Base-by-base conservation (phyloP, 2,329 filamentous ascomycete genomes). In the Teratosphaeria nubilosa region DNA sequence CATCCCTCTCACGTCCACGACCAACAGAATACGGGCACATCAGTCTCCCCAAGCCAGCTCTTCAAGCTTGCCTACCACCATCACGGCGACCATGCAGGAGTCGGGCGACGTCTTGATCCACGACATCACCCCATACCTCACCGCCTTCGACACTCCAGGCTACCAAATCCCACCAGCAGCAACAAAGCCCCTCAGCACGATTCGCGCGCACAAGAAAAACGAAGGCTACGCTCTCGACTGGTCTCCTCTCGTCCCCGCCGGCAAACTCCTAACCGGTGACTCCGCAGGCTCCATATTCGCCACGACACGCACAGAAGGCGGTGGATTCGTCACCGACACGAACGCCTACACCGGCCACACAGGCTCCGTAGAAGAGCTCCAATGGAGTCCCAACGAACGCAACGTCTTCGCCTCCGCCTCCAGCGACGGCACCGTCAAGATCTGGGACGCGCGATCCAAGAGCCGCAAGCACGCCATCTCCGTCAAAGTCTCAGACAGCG, bases 141-240 rank as follows among this genome's bases (percentile, higher is more conserved):
- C 85, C 58, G 88, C 90, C 55, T 96, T 99, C 73, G 92, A 97
- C 72, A 88, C 83, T 59, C 94, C 94, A 1, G 92, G 94, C 60
- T 87, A 86, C 50, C 79, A 85, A 63, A 83, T 97, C 64, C 85
- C 88, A 6, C 80, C 90, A 1, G 85, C 88, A 68, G 89, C 95
- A 71, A 92, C 91, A 73, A 95, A 95, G 76, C 91, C 94, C 34
- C 76, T 95, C 55, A 88, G 83, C 64, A 96, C 90, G 2, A 85
- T 99, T 66, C 84, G 88, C 66, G 90, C 92, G 66, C 94, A 99
- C 82, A 92, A 91, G 76, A 78, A 85, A 13, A 73, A 72, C 60
- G 94, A 99, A 78, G 94, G 94, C 54, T 99, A 97, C 73, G 94
- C 90, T 0, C 76, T 99, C n/a, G 94, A 96, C 75, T 99, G 94